These are phyloP conservation scores for Diaporthe citri DNA, from an alignment of 2,329 filamentous ascomycete genomes.

Conservation along the genomic window DNA sequence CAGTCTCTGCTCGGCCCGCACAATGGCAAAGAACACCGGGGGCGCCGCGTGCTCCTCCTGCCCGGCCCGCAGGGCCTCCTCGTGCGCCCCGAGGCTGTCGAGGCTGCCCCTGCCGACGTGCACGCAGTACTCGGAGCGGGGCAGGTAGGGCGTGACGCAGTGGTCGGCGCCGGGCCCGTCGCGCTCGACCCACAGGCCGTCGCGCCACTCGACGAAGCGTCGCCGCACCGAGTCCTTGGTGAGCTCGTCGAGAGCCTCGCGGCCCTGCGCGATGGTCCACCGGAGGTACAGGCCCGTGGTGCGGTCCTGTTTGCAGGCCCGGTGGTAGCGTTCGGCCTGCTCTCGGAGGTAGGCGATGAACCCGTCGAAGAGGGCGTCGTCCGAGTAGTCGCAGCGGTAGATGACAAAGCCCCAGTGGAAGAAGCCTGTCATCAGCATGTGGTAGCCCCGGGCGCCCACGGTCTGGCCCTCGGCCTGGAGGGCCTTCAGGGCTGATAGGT, in stretches of 20 bases:
- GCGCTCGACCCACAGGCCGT: slow-evolving; percentile 47
- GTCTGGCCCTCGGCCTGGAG: slow-evolving; percentile 1
- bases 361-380: slow-evolving; percentile 44
- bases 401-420: slow-evolving; percentile 7
- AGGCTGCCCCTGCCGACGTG: slow-evolving; percentile 37
- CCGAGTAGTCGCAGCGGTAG: slow-evolving; percentile 33
- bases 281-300: slow-evolving; percentile 52
- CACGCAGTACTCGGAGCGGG: slow-evolving; percentile 36
- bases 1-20: neutral
- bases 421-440: neutral
- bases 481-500: neutral
- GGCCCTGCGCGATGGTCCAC: slow-evolving; percentile 51
- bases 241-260: slow-evolving; percentile 23
- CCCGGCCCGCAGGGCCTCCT: neutral
- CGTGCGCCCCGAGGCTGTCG: slow-evolving; percentile 4
- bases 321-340: slow-evolving; percentile 38
- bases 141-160: neutral
- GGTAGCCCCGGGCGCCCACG: slow-evolving; percentile 3
- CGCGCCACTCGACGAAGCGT: slow-evolving; percentile 72
- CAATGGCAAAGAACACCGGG: neutral
- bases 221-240: slow-evolving; percentile 35
- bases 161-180: slow-evolving; percentile 38
- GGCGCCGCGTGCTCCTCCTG: neutral
- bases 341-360: slow-evolving; percentile 44
- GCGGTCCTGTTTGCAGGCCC: neutral